Base-by-base conservation (phyloP, 192 early-diverging fungal genomes). In the Endogone sp. region DNA sequence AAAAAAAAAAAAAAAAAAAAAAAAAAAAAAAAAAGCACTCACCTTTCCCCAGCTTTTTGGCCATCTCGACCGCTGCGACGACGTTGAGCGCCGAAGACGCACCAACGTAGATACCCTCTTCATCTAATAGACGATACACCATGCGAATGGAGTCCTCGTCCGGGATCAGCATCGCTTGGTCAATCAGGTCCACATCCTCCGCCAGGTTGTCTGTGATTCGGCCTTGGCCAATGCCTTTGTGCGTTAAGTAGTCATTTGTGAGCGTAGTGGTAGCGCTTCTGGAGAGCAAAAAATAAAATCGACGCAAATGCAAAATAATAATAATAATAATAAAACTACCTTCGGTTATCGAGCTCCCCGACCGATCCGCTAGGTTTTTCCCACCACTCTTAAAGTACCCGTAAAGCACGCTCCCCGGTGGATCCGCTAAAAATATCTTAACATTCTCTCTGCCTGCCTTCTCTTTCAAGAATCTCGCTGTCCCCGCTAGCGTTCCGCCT, bases 81-180 rank as follows among this genome's bases (percentile, higher is more conserved):
- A 96, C 94, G 70, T 98, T 98, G 55, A 98, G 76, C 0, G 96
- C 96, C 20, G 94, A 92, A 22, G 90, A 92, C 0, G 95, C 95
- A 26, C 96, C 96, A 44, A 97, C 75, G 66, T 95, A 97, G 60
- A 98, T 88, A 62, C 96, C 96, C 73, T 97, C 95, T 77, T 97
- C 92, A 67, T 97, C 91, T 59, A 97, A 82, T 64, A 97, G 79
- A 29, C 92, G 85, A 75, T 92, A 97, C 20, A 96, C 75, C 94
- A 95, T 97, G 58, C 80, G 74, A 56, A 98, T 89, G 0, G 91
- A 89, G 21, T 91, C 86, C 26, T 87, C 85, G 71, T 96, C 96
- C 0, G 90, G 87, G 56, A 95, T 89, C 74, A 81, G 81, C 21
- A 98, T 73, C 2, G 95, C 93, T 63, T 89, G 93, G 60, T 95